phyloP scores from a whole-genome alignment of 352 stramenopile genomes.

The Globisporangium radiosum region DNA sequence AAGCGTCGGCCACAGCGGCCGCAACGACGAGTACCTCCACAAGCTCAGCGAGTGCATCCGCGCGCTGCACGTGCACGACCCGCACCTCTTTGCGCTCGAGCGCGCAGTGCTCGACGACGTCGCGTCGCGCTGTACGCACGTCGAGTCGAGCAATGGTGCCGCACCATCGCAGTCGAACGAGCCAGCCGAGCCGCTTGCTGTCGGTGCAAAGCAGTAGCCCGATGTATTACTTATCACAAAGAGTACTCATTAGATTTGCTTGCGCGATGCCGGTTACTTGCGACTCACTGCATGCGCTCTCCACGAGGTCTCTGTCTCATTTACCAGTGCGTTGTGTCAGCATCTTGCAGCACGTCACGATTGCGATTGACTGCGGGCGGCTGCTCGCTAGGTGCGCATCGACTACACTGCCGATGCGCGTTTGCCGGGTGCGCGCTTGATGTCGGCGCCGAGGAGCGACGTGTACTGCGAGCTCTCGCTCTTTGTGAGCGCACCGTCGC shows the following conservation, averaged over 20 bases:
- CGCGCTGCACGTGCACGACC: slow-evolving; percentile 60
- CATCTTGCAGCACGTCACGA: too few species aligned
- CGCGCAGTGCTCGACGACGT: slow-evolving; percentile 57
- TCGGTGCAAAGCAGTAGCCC: neutral
- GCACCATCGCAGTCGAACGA: too few species aligned
- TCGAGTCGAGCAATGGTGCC: too few species aligned
- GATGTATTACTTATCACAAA: too few species aligned
- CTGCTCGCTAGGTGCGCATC: neutral
- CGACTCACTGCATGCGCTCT: too few species aligned
- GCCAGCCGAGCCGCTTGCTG: too few species aligned
- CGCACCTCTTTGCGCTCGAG: slow-evolving; percentile 69
- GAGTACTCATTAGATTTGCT: too few species aligned
- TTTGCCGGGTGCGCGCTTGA: slow-evolving; percentile 22
- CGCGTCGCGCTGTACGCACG: neutral
- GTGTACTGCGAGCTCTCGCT: slow-evolving; percentile 68
- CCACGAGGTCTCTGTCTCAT: too few species aligned
- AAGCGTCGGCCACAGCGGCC: slow-evolving; percentile 55
- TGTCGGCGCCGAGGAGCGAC: slow-evolving; percentile 59
- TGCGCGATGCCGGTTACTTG: too few species aligned
- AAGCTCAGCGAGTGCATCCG: slow-evolving; percentile 80
- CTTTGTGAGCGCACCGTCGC: slow-evolving; percentile 57
- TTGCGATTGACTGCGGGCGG: too few species aligned
- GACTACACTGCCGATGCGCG: neutral
- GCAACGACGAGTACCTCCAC: slow-evolving; percentile 84
- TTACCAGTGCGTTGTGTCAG: too few species aligned